phyloP scores from a whole-genome alignment of 257 asterid species.

The Gentiana dahurica region DNA sequence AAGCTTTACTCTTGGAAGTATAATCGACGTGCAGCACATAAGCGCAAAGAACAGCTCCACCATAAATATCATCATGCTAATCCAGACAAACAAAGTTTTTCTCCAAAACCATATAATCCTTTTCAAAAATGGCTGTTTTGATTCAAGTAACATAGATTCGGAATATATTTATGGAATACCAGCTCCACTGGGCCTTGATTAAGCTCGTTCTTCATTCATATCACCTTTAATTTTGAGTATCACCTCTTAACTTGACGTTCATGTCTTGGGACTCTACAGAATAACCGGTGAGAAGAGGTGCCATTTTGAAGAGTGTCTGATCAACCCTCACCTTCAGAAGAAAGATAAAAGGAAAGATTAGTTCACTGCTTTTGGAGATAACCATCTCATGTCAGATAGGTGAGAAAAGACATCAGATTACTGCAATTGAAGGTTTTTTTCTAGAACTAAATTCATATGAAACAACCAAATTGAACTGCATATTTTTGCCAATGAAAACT shows the following conservation, averaged over 20 bases:
- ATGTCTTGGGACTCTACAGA: slow-evolving; percentile 65
- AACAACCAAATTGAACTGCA: too few relatives aligned
- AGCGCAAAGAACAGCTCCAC: slow-evolving; percentile 54
- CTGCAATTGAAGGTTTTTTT: too few relatives aligned
- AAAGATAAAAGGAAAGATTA: neutral
- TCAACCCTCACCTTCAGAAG: slow-evolving; percentile 57
- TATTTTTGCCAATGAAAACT: too few relatives aligned
- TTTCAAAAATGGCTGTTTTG: slow-evolving; percentile 61
- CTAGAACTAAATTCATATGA: too few relatives aligned
- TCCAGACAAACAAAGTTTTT: slow-evolving; percentile 69
- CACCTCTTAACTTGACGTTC: slow-evolving; percentile 40
- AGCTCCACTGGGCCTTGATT: slow-evolving; percentile 41
- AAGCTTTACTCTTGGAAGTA: slow-evolving; percentile 52
- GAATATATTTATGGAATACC: slow-evolving; percentile 78
- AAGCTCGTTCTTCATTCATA: slow-evolving; percentile 64
- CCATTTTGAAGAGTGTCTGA: slow-evolving; percentile 44
- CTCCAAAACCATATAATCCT: slow-evolving; percentile 67
- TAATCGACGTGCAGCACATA: slow-evolving; percentile 57
- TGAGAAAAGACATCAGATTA: too few relatives aligned
- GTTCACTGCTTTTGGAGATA: too few relatives aligned
- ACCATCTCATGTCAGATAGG: too few relatives aligned
- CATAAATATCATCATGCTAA: slow-evolving; percentile 55
- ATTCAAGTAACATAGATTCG: slow-evolving; percentile 49
- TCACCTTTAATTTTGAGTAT: slow-evolving; percentile 37
- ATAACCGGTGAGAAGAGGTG: slow-evolving; percentile 64